Percentiles rank a stretch among this genome's conserved stretches.
Evolutionary conservation across 106 monocot genomes (phyloP).

Genomic region (Ottelia alismoides): DNA sequence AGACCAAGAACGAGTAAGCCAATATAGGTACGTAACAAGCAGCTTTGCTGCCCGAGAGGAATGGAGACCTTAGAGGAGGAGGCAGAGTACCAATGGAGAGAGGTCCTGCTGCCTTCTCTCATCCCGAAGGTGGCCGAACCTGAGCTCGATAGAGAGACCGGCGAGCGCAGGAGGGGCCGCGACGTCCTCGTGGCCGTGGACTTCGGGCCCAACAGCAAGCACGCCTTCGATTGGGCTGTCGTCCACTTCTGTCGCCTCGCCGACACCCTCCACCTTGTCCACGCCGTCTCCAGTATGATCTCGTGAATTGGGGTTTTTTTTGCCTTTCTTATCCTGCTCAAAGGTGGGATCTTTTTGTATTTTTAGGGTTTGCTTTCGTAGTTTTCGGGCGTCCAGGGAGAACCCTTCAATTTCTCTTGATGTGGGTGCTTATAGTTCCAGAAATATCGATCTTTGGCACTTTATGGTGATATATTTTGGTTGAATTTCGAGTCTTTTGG

Average conservation of each 20-base stretch:
- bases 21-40: too few relatives aligned
- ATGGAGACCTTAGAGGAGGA: constrained; percentile 68
- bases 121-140: constrained; percentile 39
- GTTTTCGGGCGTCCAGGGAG: too few relatives aligned
- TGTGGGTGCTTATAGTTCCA: too few relatives aligned
- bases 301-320: neutral
- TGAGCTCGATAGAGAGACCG: constrained; percentile 57
- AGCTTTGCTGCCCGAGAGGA: too few relatives aligned
- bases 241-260: constrained; percentile 80
- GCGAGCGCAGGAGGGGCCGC: constrained; percentile 46
- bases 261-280: constrained; percentile 80
- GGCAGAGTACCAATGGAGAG: constrained; percentile 69
- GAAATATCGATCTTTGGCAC: too few relatives aligned
- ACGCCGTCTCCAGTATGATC: constrained; percentile 52
- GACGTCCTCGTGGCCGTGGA: constrained; percentile 67
- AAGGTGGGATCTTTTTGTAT: neutral
- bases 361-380: neutral
- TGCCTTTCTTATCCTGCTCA: neutral
- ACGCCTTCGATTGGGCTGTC: constrained; percentile 78
- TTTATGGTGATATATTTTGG: too few relatives aligned
- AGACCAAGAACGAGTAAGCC: too few relatives aligned
- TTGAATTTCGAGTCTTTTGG: too few relatives aligned
- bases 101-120: constrained; percentile 59
- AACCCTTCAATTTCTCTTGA: too few relatives aligned
- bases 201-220: constrained; percentile 55